phyloP scores from a whole-genome alignment of 371 early-diverging fungal species.

The Dinochytrium kinnereticum region DNA sequence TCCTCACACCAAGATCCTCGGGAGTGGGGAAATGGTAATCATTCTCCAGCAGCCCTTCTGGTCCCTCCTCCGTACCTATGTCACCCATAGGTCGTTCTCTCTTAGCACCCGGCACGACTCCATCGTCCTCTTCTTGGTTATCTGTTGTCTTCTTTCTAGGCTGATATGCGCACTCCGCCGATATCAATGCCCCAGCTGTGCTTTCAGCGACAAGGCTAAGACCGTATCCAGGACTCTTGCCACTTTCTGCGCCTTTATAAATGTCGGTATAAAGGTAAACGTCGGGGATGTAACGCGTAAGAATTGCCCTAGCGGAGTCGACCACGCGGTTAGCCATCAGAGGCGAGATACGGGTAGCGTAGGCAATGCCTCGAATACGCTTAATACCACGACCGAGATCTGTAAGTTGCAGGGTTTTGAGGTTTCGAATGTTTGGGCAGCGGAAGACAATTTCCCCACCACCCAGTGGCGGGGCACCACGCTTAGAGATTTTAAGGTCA shows the following conservation, averaged over 20 bases:
- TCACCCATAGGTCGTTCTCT: slow-evolving; percentile 16
- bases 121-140: slow-evolving; percentile 9
- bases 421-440: slow-evolving; percentile 79
- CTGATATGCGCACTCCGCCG: slow-evolving; percentile 74
- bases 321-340: slow-evolving; percentile 93
- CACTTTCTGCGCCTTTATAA: slow-evolving; percentile 93
- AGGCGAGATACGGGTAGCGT: slow-evolving; percentile 91
- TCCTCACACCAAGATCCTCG: slow-evolving; percentile 84
- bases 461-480: slow-evolving; percentile 95
- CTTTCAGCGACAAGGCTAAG: slow-evolving; percentile 91
- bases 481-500: slow-evolving; percentile 69
- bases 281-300: slow-evolving; percentile 91
- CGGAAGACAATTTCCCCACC: slow-evolving; percentile 91
- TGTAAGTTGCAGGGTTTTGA: slow-evolving; percentile 82
- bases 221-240: slow-evolving; percentile 92
- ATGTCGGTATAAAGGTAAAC: slow-evolving; percentile 97
- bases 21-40: slow-evolving; percentile 65
- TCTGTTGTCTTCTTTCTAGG: slow-evolving; percentile 33
- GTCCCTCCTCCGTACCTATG: slow-evolving; percentile 39
- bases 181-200: slow-evolving; percentile 79
- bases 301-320: slow-evolving; percentile 81
- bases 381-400: slow-evolving; percentile 84
- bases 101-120: slow-evolving; percentile 12
- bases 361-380: slow-evolving; percentile 95
- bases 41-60: slow-evolving; percentile 41